Evolutionary conservation across 352 stramenopile genomes (phyloP).

Genomic region (Globisporangium mamillatum): DNA sequence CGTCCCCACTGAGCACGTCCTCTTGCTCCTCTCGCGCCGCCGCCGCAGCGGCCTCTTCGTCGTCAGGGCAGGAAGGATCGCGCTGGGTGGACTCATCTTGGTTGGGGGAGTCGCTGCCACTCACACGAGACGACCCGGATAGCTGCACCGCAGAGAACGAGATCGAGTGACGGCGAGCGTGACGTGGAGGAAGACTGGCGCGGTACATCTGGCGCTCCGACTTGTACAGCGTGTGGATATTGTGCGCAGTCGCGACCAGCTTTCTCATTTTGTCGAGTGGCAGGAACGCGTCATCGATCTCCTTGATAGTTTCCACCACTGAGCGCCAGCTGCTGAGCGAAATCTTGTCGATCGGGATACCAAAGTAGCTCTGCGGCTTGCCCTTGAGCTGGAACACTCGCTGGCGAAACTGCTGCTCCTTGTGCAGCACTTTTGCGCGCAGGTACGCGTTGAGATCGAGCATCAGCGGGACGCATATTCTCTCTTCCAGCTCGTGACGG

Average conservation of each 20-base stretch:
- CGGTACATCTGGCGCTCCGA: slow-evolving; percentile 51
- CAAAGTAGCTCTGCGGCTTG: slow-evolving; percentile 82
- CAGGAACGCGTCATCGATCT: slow-evolving; percentile 80
- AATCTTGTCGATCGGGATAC: slow-evolving; percentile 73
- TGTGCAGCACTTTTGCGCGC: slow-evolving; percentile 45
- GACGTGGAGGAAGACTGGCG: slow-evolving; percentile 24
- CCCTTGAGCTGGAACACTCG: slow-evolving; percentile 60
- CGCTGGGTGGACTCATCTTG: not conserved
- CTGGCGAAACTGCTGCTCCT: slow-evolving; percentile 74
- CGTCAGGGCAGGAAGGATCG: slow-evolving; percentile 14
- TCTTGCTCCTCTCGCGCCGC: slow-evolving; percentile 32
- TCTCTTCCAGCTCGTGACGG: slow-evolving; percentile 79
- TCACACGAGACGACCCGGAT: slow-evolving; percentile 9
- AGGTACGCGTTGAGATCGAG: slow-evolving; percentile 44
- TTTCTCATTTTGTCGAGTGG: slow-evolving; percentile 85
- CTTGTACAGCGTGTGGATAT: slow-evolving; percentile 74
- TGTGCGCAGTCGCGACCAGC: slow-evolving; percentile 62
- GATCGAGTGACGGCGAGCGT: slow-evolving; percentile 41
- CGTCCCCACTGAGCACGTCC: slow-evolving; percentile 78
- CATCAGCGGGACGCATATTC: slow-evolving; percentile 80
- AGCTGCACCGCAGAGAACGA: slow-evolving; percentile 17
- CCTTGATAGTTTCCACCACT: slow-evolving; percentile 73
- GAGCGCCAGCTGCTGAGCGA: slow-evolving; percentile 73
- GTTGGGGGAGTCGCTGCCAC: not conserved
- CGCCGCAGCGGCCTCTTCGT: slow-evolving; percentile 6